Evolutionary conservation across 441 rosid genomes (phyloP).

Genomic region (Eruca vesicaria): DNA sequence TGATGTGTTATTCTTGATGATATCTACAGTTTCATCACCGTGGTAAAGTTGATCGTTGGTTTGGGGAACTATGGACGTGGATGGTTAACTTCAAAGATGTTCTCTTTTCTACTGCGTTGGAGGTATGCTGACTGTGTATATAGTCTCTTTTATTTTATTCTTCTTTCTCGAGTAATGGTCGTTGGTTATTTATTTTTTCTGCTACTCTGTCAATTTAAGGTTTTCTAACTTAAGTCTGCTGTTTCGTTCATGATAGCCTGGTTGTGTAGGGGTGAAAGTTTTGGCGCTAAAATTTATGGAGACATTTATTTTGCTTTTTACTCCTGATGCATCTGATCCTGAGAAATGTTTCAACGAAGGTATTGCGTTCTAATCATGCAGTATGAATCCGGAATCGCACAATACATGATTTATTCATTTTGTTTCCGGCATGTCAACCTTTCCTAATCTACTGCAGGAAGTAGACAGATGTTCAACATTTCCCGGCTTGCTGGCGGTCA

Average conservation of each 20-base stretch:
- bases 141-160: neutral
- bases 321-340: conserved; percentile 65
- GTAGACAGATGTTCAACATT: conserved; percentile 59
- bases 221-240: conserved; percentile 33
- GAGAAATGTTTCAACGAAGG: conserved; percentile 65
- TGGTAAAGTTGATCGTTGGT: conserved; percentile 82
- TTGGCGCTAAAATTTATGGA: conserved; percentile 93
- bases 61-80: conserved; percentile 89
- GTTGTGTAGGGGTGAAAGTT: conserved; percentile 70
- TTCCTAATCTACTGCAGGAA: conserved; percentile 50
- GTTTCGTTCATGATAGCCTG: conserved; percentile 63
- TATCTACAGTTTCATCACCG: conserved; percentile 56
- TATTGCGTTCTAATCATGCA: conserved; percentile 36
- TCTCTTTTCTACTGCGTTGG: conserved; percentile 63
- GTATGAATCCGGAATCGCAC: conserved; percentile 1
- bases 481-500: conserved; percentile 83
- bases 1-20: conserved; percentile 21
- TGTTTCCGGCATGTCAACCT: conserved; percentile 23
- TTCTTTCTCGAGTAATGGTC: neutral
- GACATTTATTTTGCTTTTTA: conserved; percentile 73
- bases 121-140: conserved; percentile 49
- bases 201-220: conserved; percentile 12
- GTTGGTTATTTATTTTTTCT: conserved; percentile 14
- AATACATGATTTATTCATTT: conserved; percentile 5
- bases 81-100: conserved; percentile 83